phyloP scores from a whole-genome alignment of 257 asterid genomes.

The Ilex asprella region DNA sequence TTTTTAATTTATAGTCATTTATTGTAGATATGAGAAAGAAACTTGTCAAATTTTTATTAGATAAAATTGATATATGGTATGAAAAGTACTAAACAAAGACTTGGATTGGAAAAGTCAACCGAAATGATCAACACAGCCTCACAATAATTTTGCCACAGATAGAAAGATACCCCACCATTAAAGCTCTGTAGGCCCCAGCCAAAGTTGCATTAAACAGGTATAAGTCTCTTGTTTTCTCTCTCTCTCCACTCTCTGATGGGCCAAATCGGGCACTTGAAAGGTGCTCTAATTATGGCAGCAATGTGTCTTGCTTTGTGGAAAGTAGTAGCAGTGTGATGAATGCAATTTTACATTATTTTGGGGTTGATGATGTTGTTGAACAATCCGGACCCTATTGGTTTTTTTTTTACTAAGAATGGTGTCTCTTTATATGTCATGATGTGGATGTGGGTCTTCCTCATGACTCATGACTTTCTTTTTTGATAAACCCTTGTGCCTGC shows the following conservation, averaged over 20 bases:
- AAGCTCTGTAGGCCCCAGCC: neutral
- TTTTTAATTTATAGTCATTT: too few relatives aligned
- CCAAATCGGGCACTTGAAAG: constrained; percentile 11
- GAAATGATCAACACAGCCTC: neutral
- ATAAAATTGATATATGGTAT: too few relatives aligned
- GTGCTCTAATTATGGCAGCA: constrained; percentile 20
- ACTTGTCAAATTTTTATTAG: too few relatives aligned
- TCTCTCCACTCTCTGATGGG: constrained; percentile 9
- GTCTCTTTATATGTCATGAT: neutral
- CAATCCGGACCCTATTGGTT: too few relatives aligned
- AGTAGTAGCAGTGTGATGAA: too few relatives aligned
- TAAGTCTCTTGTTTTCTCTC: neutral
- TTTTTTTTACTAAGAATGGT: constrained; percentile 2
- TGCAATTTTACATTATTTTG: neutral
- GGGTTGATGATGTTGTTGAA: neutral
- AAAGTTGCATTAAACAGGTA: constrained; percentile 13
- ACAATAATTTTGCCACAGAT: neutral
- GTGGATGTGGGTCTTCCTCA: neutral
- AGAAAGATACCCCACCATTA: neutral
- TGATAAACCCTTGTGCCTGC: constrained; percentile 3
- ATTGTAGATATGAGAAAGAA: too few relatives aligned
- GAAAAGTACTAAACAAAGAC: too few relatives aligned
- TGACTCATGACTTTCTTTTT: neutral
- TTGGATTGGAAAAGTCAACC: too few relatives aligned
- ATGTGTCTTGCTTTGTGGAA: constrained; percentile 8